Evolutionary conservation across 352 stramenopile genomes (phyloP).

Genomic region (Poterioochromonas sp.): DNA sequence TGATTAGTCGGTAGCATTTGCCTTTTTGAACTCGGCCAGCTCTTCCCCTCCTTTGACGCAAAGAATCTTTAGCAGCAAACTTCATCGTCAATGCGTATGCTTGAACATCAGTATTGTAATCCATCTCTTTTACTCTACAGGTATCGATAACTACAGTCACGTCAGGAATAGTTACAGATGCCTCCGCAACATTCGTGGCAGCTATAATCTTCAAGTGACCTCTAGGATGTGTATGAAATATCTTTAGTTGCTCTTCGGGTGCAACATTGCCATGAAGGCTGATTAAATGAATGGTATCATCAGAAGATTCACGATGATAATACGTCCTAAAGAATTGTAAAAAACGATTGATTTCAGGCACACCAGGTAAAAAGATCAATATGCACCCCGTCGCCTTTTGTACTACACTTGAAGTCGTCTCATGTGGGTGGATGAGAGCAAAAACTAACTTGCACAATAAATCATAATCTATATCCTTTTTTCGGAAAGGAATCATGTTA

Average conservation of each 20-base stretch:
- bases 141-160: constrained; percentile 75
- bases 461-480: not conserved
- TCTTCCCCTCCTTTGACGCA: constrained; percentile 64
- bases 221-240: constrained; percentile 67
- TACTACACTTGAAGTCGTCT: not conserved
- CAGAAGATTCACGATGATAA: constrained; percentile 45
- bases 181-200: constrained; percentile 91
- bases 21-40: constrained; percentile 77
- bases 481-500: not conserved
- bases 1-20: constrained; percentile 65
- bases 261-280: constrained; percentile 86
- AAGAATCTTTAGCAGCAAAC: constrained; percentile 38
- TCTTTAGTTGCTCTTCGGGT: constrained; percentile 72
- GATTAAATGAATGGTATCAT: constrained; percentile 35
- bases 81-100: constrained; percentile 52
- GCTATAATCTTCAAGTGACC: constrained; percentile 59
- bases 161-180: constrained; percentile 96
- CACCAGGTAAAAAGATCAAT: constrained; percentile 86
- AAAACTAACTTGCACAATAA: not conserved
- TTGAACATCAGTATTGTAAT: constrained; percentile 58
- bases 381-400: constrained; percentile 61
- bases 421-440: not conserved
- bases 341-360: constrained; percentile 76
- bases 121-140: constrained; percentile 69
- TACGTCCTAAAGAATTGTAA: not conserved